A percentile compares a stretch with the other conserved stretches of the same genome.
Conservation (phyloP, 2,329 filamentous ascomycete genomes). For the Ophiocordyceps sinensis region DNA sequence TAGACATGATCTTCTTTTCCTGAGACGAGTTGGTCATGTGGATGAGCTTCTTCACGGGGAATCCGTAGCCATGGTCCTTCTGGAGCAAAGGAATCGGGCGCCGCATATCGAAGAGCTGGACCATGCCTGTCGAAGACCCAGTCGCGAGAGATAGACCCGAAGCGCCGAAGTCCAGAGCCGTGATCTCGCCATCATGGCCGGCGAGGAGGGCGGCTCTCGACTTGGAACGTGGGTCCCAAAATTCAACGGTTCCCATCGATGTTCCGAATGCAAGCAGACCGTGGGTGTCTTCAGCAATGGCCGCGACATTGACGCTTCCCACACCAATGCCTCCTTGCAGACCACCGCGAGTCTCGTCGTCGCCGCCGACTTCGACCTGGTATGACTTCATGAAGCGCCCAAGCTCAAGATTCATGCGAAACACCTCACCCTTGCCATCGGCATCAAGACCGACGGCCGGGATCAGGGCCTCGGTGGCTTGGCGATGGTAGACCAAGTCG, state of each 20-base stretch:
- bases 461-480: constrained; percentile 71
- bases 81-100: constrained; percentile 72
- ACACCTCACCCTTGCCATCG: constrained; percentile 83
- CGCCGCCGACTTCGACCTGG: constrained; percentile 76
- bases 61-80: constrained; percentile 94
- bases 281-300: constrained; percentile 78
- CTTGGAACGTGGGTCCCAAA: constrained; percentile 84
- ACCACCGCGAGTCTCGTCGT: constrained; percentile 68
- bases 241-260: constrained; percentile 86
- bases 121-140: constrained; percentile 74
- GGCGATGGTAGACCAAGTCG: constrained; percentile 72
- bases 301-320: constrained; percentile 74
- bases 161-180: constrained; percentile 71
- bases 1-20: constrained; percentile 77
- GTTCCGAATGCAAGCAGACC: constrained; percentile 89
- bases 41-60: constrained; percentile 73
- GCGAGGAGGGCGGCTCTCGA: constrained; percentile 66
- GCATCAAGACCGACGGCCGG: constrained; percentile 77
- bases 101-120: constrained; percentile 84
- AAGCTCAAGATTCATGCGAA: constrained; percentile 77
- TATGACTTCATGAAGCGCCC: constrained; percentile 92
- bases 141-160: constrained; percentile 76
- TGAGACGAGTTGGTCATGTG: constrained; percentile 57
- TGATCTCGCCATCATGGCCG: constrained; percentile 58
- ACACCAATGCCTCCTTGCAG: constrained; percentile 77